Evolutionary conservation across 306 rosid genomes (phyloP).

Genomic region (Dalbergia cochinchinensis): DNA sequence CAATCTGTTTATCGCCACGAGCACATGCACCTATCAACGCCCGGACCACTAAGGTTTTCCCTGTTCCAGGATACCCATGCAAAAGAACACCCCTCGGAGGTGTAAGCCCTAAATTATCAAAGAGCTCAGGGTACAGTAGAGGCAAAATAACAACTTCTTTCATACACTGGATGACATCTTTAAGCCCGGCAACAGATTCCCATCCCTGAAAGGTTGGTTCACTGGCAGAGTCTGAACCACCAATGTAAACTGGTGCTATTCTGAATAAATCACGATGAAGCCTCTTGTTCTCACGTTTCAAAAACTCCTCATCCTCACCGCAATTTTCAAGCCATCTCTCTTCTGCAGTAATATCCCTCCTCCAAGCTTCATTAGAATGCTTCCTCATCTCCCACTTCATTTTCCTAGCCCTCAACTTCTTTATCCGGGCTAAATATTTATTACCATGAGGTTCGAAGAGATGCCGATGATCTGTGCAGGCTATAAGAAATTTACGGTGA

Average conservation of each 20-base stretch:
- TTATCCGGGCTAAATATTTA: conserved; percentile 70
- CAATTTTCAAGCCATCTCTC: conserved; percentile 98
- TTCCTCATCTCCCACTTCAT: conserved; percentile 87
- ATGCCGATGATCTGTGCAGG: conserved; percentile 95
- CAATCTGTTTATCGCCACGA: conserved; percentile 87
- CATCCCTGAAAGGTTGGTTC: conserved; percentile 85
- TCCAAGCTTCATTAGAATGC: conserved; percentile 77
- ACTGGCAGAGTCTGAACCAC: conserved; percentile 74
- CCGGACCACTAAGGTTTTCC: conserved; percentile 94
- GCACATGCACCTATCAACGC: conserved; percentile 98
- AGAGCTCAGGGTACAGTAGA: conserved; percentile 89
- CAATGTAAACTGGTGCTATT: conserved; percentile 94
- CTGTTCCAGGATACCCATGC: conserved; percentile 99
- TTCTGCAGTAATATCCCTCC: conserved; percentile 91
- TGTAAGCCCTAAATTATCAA: conserved; percentile 82
- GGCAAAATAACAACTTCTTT: conserved; percentile 97
- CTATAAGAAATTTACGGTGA: conserved; percentile 98
- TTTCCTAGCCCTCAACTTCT: conserved; percentile 86
- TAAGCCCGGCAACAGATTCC: conserved; percentile 99
- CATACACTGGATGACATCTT: conserved; percentile 94
- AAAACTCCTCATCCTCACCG: conserved; percentile 99
- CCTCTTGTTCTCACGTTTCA: conserved; percentile 98
- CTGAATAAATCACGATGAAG: conserved; percentile 96
- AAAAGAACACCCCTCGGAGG: conserved; percentile 98
- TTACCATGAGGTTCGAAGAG: conserved; percentile 85